Evolutionary conservation across 2,329 filamentous ascomycete species (phyloP), one percentile per base, ranked within the genome.

Genomic region (Ophiocordyceps camponoti-leonardi): DNA sequence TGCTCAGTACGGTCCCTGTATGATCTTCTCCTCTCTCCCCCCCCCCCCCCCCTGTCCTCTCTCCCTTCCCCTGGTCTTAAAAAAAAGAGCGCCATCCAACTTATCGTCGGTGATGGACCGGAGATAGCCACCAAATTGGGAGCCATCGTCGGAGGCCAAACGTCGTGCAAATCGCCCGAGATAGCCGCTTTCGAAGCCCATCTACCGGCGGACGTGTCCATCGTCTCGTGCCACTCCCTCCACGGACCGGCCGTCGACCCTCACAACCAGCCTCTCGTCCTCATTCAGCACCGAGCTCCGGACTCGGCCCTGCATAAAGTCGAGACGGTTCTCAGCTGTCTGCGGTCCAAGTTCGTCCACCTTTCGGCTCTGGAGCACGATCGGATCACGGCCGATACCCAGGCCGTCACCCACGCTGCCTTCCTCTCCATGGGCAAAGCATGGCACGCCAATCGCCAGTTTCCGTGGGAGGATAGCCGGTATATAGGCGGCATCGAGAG

Each of bases 401-500:
- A 98, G 64, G 92, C 92, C 28, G 92, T 98, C 43, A 98, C 92
- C 0, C 92, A 98, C 65, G 92, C 88, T 2, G 92, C 93, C 26
- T 98, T 98, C 62, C 71, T 98, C 44, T 86, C 83, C 58, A 98
- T 98, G 92, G 92, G 93, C 51, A 93, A 90, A 51, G 92, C 92
- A 10, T 98, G 93, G 93, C 84, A 87, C 53, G 88, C 88, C 30
- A 93, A 93, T 61, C 77, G 81, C 48, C 86, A 98, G 61, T 98
- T 96, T 56, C 92, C 93, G 0, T 98, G 92, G 92, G 90, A 96
- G 56, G 79, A 90, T 42, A 79, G 81, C n/a, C 86, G 92, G 50
- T 98, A 96, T 63, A 79, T 95, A 4, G 92, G 92, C 48, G 93
- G 92, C 45, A 94, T 98, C 56, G 92, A 98, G 64, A 98, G 98